These are phyloP conservation scores for Alternaria consortialis DNA, from an alignment of 2,329 filamentous ascomycete genomes.

Conservation along the genomic window DNA sequence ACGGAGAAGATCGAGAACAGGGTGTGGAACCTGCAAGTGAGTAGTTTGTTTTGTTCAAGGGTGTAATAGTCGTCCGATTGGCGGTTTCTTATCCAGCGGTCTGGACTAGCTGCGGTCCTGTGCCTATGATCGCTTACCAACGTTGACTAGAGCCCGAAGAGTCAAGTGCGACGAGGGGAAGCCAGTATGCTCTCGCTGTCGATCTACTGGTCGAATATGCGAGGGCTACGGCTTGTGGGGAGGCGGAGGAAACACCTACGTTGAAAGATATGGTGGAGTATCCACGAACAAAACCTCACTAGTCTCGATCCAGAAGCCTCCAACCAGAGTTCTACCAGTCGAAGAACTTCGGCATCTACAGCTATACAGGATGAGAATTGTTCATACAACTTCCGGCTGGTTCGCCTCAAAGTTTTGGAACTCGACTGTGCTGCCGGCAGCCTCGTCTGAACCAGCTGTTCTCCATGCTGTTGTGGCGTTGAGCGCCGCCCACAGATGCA, in stretches of 20 bases:
- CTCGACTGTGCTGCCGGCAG: constrained; percentile 52
- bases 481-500: constrained; percentile 45
- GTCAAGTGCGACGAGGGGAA: constrained; percentile 51
- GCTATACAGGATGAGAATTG: constrained; percentile 6
- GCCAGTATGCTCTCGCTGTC: constrained; percentile 50
- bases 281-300: background rate
- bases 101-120: background rate
- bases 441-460: constrained; percentile 51
- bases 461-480: constrained; percentile 56
- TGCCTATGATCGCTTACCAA: background rate
- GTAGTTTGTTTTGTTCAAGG: background rate
- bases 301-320: background rate
- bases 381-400: constrained; percentile 13
- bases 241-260: constrained; percentile 40
- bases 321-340: background rate
- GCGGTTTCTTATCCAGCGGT: background rate
- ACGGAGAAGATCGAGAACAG: constrained; percentile 6
- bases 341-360: constrained; percentile 13
- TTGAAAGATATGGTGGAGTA: constrained; percentile 9
- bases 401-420: constrained; percentile 50
- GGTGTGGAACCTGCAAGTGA: constrained; percentile 20
- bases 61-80: background rate
- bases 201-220: constrained; percentile 49
- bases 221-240: constrained; percentile 58
- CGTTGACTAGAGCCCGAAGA: constrained; percentile 29